phyloP scores from a whole-genome alignment of 108 stramenopile species.

The Nannochloropsis oceanica region DNA sequence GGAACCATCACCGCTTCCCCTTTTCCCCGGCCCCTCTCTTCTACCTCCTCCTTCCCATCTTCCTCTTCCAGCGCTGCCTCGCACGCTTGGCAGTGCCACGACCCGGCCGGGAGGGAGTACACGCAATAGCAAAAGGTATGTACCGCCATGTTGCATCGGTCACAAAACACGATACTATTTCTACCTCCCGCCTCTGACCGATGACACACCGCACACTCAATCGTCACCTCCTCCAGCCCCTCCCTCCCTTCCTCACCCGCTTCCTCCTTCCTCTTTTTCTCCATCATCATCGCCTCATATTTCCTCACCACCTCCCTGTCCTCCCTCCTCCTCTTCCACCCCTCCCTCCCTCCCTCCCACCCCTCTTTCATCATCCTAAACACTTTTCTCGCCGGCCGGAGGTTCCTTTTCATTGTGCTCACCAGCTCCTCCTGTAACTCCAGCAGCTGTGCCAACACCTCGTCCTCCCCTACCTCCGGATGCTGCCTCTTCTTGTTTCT shows the following conservation, averaged over 20 bases:
- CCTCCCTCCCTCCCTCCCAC: background rate
- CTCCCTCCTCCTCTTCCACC: background rate
- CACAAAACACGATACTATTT: background rate
- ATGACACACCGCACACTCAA: background rate
- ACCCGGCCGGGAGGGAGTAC: background rate
- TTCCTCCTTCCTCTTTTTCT: background rate
- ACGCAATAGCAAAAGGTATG: background rate
- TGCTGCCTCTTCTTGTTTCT: background rate
- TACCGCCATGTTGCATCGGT: background rate
- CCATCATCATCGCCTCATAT: background rate
- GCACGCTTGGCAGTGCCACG: background rate
- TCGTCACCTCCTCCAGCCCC: background rate
- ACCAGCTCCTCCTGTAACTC: background rate
- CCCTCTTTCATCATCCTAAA: background rate
- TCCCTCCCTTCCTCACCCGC: background rate
- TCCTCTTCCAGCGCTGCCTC: background rate
- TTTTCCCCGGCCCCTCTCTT: background rate
- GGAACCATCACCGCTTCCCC: background rate
- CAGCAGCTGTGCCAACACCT: background rate
- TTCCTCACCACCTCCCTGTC: background rate
- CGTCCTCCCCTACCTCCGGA: background rate
- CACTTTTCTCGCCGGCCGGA: background rate
- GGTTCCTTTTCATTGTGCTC: background rate
- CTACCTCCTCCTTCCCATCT: background rate
- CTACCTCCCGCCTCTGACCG: background rate